Evolutionary conservation across 2,329 filamentous ascomycete genomes (phyloP), one percentile per base, ranked within the genome.

Genomic region (Amylocarpus encephaloides): DNA sequence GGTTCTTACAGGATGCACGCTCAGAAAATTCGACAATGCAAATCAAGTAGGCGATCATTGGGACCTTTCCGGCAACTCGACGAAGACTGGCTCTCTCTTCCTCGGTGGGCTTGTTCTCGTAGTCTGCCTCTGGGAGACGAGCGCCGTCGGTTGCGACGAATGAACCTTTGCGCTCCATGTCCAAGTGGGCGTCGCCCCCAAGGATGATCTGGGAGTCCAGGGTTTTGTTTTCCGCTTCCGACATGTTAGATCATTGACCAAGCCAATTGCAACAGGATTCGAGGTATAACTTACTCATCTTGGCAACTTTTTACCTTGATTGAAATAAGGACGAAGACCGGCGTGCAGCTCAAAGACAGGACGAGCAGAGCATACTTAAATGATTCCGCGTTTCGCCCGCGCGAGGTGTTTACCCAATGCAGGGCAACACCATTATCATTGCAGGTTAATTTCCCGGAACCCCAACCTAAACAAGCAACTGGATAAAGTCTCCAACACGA

Each of bases 11-110:
- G 11, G 35, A 40, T 69, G 87, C 88, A 42, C 86, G 82, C 70
- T 89, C 86, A 70, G 82, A 86, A 51, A 88, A 71, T 69, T 90
- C 86, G 54, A 85, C 79, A 54, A 88, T 81, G 43, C 83, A 85
- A 51, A 90, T 79, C 30, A 82, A 82, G 70, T 82, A 89, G 50
- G 83, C 78, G 47, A 74, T 70, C 77, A 78, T 82, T 42, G 82
- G 80, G 53, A 90, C 79, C 62, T 73, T 74, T 10, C 80, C 83
- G 15, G 81, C 78, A 15, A 86, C 76, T 61, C 81, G 78, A 41
- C 73, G 77, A 29, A 86, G 75, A 0, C 79, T 82, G 12, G 55
- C 62, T 50, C 82, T 64, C 55, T 86, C 83, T 64, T 85, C 80
- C 35, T 78, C 75, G 3, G 80, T 85, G 0, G 61, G 57, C 9